Evolutionary conservation across 2,329 filamentous ascomycete genomes (phyloP), one percentile per base, ranked within the genome.

Genomic region (Fusarium oxysporum): DNA sequence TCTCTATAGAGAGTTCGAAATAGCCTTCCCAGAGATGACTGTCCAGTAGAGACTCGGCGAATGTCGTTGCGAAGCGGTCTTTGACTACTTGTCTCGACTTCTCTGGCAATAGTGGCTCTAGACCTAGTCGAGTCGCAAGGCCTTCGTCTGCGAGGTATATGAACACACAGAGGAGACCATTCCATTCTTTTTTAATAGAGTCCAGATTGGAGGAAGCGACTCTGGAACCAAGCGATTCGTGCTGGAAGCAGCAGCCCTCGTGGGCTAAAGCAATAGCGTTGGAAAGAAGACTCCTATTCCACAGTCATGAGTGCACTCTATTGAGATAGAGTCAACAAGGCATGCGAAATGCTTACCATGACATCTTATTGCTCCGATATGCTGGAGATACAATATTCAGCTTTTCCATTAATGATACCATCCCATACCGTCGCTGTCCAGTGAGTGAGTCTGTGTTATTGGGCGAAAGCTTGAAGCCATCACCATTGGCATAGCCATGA

Each of bases 321-420:
- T 47, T 3, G 8, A 21, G 3, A 21, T 21, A 4, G 6, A 28
- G 19, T 11, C 11, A 19, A 19, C 3, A 8, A 10, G 13, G 13
- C 8, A 47, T 30, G 3, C 3, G 5, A 32, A n/a, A 32, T n/a
- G 8, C 60, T 32, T 47, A 68, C 70, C 65, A 73, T 32, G 70
- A 71, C 68, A 73, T 73, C 16, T 71, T 73, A 25, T 73, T 73
- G 10, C 70, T 73, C 5, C 65, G 68, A 43, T 71, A 71, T 23
- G 70, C 70, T 1, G 70, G 70, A 6, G 70, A 62, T 13, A 73
- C 68, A 6, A 73, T 73, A 3, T 73, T 63, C 2, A 69, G n/a
- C 51, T 63, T 73, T 21, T 71, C 70, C 68, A 71, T 73, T 6
- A 73, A 30, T 9, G 68, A 71, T 6, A 70, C 68, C 61, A 69